A percentile compares a stretch with the other conserved stretches of the same genome.
Evolutionary conservation across 164 flowering plant species (phyloP).

Genomic region (Nelumbo lutea): DNA sequence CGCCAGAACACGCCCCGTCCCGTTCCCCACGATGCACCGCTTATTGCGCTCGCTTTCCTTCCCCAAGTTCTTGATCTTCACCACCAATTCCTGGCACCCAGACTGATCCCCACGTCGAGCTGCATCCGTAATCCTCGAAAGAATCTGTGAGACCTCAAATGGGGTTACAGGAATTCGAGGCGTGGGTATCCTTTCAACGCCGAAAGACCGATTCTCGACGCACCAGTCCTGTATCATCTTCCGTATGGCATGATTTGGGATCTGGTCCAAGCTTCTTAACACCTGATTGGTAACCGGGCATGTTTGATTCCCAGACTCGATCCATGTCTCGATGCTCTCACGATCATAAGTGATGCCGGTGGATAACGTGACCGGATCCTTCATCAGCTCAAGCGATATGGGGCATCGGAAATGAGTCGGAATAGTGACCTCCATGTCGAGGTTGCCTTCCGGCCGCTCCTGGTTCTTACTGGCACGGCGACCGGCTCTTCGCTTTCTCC

Average conservation of each 20-base stretch:
- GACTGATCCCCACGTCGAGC: conserved; percentile 14
- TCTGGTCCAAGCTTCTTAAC: conserved; percentile 38
- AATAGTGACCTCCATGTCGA: conserved; percentile 31
- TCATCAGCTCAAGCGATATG: conserved; percentile 80
- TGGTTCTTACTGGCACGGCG: conserved; percentile 20
- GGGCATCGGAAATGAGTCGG: conserved; percentile 78
- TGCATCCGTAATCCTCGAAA: conserved; percentile 22
- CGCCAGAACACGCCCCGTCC: conserved; percentile 28
- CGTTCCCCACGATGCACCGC: conserved; percentile 34
- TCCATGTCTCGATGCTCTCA: conserved; percentile 72
- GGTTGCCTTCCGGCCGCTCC: background rate
- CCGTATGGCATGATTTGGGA: conserved; percentile 69
- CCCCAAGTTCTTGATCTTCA: conserved; percentile 31
- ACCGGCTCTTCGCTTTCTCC: conserved; percentile 37
- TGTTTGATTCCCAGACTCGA: conserved; percentile 50
- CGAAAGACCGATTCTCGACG: conserved; percentile 48
- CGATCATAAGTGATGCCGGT: conserved; percentile 86
- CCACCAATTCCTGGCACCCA: conserved; percentile 33
- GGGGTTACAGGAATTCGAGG: conserved; percentile 56
- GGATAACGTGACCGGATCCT: conserved; percentile 79
- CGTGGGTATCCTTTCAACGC: conserved; percentile 79
- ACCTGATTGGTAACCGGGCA: conserved; percentile 70
- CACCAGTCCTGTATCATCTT: conserved; percentile 89
- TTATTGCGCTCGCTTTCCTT: conserved; percentile 64
- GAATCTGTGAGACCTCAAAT: conserved; percentile 34